These are phyloP conservation scores for Crithidia brevicula DNA, from an alignment of 208 protist species.

Conservation along the genomic window DNA sequence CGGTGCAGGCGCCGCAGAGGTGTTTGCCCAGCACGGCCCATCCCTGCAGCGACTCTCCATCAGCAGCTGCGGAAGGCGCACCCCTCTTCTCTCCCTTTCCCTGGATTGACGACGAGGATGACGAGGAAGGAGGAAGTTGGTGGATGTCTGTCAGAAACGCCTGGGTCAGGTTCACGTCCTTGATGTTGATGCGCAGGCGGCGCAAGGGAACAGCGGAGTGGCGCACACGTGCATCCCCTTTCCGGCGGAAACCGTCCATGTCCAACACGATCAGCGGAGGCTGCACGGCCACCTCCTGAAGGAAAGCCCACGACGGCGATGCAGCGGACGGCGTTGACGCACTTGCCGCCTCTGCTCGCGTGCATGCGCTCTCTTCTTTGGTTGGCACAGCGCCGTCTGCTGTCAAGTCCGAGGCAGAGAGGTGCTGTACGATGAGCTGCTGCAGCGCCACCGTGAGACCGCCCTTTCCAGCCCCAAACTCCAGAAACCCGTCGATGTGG, in stretches of 20 bases:
- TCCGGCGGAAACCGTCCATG: constrained; percentile 68
- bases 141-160: constrained; percentile 36
- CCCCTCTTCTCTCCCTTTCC: too few relatives aligned
- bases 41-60: too few relatives aligned
- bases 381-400: too few relatives aligned
- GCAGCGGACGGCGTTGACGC: not conserved
- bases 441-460: constrained; percentile 72
- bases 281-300: constrained; percentile 11
- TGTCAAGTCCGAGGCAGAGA: not conserved
- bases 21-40: constrained; percentile 79
- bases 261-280: constrained; percentile 66
- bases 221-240: constrained; percentile 69
- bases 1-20: constrained; percentile 79
- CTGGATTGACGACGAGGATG: too few relatives aligned
- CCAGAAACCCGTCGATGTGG: constrained; percentile 54
- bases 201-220: constrained; percentile 46
- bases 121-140: too few relatives aligned
- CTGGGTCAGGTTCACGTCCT: constrained; percentile 61
- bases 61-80: too few relatives aligned
- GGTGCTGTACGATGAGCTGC: constrained; percentile 34
- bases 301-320: constrained; percentile 17
- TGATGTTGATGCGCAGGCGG: constrained; percentile 80
- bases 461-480: constrained; percentile 81
- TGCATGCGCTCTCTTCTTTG: too few relatives aligned
- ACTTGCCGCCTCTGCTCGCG: too few relatives aligned